A percentile compares a stretch with the other conserved stretches of the same genome.
Conservation (phyloP, 257 asterid genomes). For the Leptodermis oblonga region DNA sequence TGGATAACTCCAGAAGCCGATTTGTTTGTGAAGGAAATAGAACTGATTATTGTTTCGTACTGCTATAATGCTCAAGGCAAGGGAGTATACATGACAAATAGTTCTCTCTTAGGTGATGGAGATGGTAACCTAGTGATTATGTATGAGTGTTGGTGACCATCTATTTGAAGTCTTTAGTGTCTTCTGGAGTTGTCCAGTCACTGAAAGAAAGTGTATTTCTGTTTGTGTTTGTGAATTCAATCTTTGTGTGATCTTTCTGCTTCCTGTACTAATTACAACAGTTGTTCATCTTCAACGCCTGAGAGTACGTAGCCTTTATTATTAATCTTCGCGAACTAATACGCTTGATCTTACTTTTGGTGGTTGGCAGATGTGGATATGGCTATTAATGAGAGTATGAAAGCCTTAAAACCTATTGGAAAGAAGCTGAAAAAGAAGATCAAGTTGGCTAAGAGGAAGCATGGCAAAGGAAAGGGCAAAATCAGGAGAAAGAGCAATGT, state of each 20-base stretch:
- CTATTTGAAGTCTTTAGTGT: neutral
- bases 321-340: neutral
- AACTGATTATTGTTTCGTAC: neutral
- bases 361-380: conserved; percentile 58
- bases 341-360: neutral
- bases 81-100: neutral
- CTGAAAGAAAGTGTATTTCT: neutral
- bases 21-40: neutral
- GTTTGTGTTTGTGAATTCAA: neutral
- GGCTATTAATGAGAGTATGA: conserved; percentile 29
- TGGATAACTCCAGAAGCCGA: neutral
- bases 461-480: conserved; percentile 83
- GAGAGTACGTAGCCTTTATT: neutral
- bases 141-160: neutral
- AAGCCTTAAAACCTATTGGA: conserved; percentile 65
- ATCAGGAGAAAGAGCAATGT: conserved; percentile 57
- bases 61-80: neutral
- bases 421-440: conserved; percentile 84
- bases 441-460: conserved; percentile 58
- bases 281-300: neutral
- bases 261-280: neutral
- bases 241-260: neutral
- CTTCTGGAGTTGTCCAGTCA: neutral
- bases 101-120: neutral
- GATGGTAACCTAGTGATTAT: neutral